Conservation (phyloP, 345 rosid species). For the Pelargonium nanum region DNA sequence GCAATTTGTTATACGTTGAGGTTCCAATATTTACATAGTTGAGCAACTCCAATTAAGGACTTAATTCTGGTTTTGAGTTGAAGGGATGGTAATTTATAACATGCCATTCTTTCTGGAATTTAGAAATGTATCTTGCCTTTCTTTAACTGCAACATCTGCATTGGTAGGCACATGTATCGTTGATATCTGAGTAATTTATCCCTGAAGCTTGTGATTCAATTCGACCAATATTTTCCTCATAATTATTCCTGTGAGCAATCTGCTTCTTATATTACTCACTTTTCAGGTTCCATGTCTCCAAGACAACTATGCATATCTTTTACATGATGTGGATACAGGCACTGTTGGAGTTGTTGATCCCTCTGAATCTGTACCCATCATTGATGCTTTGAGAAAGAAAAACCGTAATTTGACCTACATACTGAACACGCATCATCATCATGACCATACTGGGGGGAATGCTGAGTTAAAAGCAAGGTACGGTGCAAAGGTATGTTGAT, state of each 20-base stretch:
- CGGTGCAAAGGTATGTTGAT: conserved; percentile 85
- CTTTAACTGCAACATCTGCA: background rate
- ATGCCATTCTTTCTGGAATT: background rate
- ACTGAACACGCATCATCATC: conserved; percentile 90
- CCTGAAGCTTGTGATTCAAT: background rate
- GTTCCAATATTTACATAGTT: background rate
- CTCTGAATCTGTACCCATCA: conserved; percentile 73
- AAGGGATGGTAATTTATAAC: background rate
- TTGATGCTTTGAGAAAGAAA: conserved; percentile 72
- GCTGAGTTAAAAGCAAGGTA: conserved; percentile 85
- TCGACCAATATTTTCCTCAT: background rate
- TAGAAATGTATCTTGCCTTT: background rate
- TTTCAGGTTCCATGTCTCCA: conserved; percentile 80
- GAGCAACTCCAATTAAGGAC: background rate
- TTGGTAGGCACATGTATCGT: background rate
- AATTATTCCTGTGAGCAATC: background rate
- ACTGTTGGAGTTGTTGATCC: conserved; percentile 99
- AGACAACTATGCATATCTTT: conserved; percentile 88
- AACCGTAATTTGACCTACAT: conserved; percentile 82
- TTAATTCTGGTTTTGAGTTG: background rate
- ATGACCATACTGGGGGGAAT: conserved; percentile 88
- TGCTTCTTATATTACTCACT: conserved; percentile 1
- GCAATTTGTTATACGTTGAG: background rate
- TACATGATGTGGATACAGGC: conserved; percentile 89
- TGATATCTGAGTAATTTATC: background rate